phyloP scores from a whole-genome alignment of 495 filamentous ascomycete genomes.

The Penicillium cosmopolitanum region DNA sequence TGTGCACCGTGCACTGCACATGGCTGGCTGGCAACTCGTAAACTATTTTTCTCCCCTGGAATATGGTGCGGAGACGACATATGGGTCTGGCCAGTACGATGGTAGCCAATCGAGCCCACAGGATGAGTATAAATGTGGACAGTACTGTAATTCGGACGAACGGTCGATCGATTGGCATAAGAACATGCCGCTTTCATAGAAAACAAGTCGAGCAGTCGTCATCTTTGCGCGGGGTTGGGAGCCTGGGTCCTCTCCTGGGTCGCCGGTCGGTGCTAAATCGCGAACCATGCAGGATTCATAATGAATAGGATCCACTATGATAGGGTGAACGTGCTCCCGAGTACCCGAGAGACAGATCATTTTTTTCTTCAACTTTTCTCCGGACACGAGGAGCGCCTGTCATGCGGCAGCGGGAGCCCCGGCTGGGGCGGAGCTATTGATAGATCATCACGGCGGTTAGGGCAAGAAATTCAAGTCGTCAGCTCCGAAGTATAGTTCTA shows the following conservation, averaged over 20 bases:
- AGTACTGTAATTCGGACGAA: constrained; percentile 16
- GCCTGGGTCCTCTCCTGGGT: constrained; percentile 11
- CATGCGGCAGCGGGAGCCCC: constrained; percentile 2
- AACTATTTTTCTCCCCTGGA: constrained; percentile 1
- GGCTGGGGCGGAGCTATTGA: constrained; percentile 1
- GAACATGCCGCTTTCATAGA: background rate
- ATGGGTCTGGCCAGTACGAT: background rate
- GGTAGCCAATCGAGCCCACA: constrained; percentile 16
- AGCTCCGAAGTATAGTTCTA: constrained; percentile 1
- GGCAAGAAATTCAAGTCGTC: background rate
- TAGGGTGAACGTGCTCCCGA: constrained; percentile 16
- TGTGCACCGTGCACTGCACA: constrained; percentile 13
- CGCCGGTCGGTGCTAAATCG: constrained; percentile 16
- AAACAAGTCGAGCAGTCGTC: background rate
- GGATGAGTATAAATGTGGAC: constrained; percentile 3
- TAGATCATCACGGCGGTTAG: background rate
- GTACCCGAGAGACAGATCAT: constrained; percentile 13
- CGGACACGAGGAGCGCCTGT: constrained; percentile 1
- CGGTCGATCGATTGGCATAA: constrained; percentile 23
- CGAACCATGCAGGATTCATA: constrained; percentile 22
- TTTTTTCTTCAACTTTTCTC: background rate
- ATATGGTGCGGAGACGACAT: constrained; percentile 8
- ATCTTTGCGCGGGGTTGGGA: constrained; percentile 13
- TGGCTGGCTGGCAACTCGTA: constrained; percentile 23
- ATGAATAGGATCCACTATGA: constrained; percentile 20